Evolutionary conservation across 805 yeast species (phyloP).

Genomic region (Wickerhamiella azyma): DNA sequence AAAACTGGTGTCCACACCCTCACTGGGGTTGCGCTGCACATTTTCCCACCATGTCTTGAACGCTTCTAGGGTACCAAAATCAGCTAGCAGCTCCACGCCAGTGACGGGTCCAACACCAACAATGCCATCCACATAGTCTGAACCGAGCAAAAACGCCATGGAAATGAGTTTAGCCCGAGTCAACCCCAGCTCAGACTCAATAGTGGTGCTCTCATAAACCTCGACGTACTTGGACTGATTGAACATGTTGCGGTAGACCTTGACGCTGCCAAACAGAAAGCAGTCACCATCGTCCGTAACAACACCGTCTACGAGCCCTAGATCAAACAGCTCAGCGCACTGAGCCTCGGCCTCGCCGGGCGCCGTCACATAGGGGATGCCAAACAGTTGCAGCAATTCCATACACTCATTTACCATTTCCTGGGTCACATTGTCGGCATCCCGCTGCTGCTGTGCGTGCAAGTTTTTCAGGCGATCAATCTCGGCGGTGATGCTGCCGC

Average conservation of each 20-base stretch:
- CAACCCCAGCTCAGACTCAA: slow-evolving; percentile 53
- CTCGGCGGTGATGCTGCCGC: slow-evolving; percentile 14
- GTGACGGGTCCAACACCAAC: slow-evolving; percentile 90
- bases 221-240: slow-evolving; percentile 88
- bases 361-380: slow-evolving; percentile 87
- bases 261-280: slow-evolving; percentile 77
- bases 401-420: slow-evolving; percentile 85
- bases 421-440: slow-evolving; percentile 80
- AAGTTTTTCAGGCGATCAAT: slow-evolving; percentile 41
- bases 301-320: slow-evolving; percentile 80
- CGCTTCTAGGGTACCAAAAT: slow-evolving; percentile 40
- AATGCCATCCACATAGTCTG: slow-evolving; percentile 90
- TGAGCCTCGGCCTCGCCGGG: slow-evolving; percentile 99
- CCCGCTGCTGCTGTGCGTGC: slow-evolving; percentile 57
- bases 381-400: slow-evolving; percentile 72
- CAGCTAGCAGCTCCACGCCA: slow-evolving; percentile 81
- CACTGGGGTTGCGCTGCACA: slow-evolving; percentile 28
- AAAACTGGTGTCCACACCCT: slow-evolving; percentile 26
- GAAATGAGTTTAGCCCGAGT: slow-evolving; percentile 53
- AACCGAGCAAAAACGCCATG: slow-evolving; percentile 73
- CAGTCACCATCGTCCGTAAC: slow-evolving; percentile 97
- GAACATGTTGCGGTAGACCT: slow-evolving; percentile 81
- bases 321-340: slow-evolving; percentile 64
- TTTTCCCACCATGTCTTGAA: slow-evolving; percentile 47
- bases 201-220: slow-evolving; percentile 48